Conservation (phyloP, 2,329 filamentous ascomycete genomes). For the Aureobasidium namibiae region DNA sequence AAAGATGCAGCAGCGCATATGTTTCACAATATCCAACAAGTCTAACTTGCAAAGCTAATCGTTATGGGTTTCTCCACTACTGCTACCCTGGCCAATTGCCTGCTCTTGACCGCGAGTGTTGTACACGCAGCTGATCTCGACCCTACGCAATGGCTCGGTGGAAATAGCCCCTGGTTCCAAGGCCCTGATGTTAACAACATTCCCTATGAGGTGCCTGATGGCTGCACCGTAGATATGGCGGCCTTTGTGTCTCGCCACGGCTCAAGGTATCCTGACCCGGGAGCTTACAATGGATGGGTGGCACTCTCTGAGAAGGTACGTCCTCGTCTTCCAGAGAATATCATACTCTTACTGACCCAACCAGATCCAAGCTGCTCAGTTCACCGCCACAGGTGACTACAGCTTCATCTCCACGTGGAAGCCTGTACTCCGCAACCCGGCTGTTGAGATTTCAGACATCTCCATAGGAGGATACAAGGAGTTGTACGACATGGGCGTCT, state of each 20-base stretch:
- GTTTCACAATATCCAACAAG: not conserved
- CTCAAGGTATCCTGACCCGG: slow-evolving; percentile 53
- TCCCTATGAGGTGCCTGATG: slow-evolving; percentile 44
- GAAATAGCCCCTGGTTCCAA: slow-evolving; percentile 31
- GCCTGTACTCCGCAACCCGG: slow-evolving; percentile 47
- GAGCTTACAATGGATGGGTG: slow-evolving; percentile 52
- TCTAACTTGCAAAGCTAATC: not conserved
- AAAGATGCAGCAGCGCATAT: slow-evolving; percentile 1
- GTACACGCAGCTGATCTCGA: not conserved
- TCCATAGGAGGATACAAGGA: slow-evolving; percentile 58
- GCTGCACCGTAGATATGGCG: slow-evolving; percentile 53
- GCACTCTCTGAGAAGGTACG: slow-evolving; percentile 22
- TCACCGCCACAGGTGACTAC: slow-evolving; percentile 45
- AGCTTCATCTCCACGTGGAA: slow-evolving; percentile 52
- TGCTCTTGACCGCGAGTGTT: not conserved
- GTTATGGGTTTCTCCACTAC: not conserved
- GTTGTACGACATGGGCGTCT: slow-evolving; percentile 47
- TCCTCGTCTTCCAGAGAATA: not conserved
- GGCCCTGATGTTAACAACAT: slow-evolving; percentile 30
- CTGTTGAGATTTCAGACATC: slow-evolving; percentile 49
- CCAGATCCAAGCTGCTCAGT: slow-evolving; percentile 47
- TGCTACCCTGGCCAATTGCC: not conserved
- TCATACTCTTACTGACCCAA: not conserved
- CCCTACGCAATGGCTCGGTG: slow-evolving; percentile 27
- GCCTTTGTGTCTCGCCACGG: slow-evolving; percentile 55